phyloP scores from a whole-genome alignment of 306 rosid species.

The Mucuna pruriens region DNA sequence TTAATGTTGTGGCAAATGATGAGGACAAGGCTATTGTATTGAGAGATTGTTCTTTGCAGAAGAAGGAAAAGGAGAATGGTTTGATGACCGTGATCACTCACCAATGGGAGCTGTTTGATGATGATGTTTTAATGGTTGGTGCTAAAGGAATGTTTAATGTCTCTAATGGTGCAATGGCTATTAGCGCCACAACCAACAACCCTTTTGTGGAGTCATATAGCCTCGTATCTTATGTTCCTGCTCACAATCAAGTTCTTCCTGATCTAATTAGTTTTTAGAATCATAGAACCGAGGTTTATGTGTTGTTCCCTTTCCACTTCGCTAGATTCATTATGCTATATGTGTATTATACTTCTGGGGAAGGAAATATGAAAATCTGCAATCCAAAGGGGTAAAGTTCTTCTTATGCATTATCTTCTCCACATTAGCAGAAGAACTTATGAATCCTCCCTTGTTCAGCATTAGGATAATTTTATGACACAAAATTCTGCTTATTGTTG shows the following conservation, averaged over 20 bases:
- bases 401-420: slow-evolving; percentile 11
- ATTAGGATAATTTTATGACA: not conserved
- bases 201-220: slow-evolving; percentile 50
- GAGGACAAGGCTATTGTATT: slow-evolving; percentile 39
- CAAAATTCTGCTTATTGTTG: not conserved
- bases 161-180: slow-evolving; percentile 13
- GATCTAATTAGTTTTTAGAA: slow-evolving; percentile 78
- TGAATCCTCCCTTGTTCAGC: not conserved
- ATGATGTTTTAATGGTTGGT: slow-evolving; percentile 37
- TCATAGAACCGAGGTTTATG: slow-evolving; percentile 3
- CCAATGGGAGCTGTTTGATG: slow-evolving; percentile 84
- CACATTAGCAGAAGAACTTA: not conserved
- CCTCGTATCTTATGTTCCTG: slow-evolving; percentile 35
- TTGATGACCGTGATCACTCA: slow-evolving; percentile 74
- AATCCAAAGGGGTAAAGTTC: not conserved
- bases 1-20: slow-evolving; percentile 2
- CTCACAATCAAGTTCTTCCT: slow-evolving; percentile 55
- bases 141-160: not conserved
- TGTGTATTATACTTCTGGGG: not conserved
- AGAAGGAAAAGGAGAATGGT: slow-evolving; percentile 22
- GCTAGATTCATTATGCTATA: not conserved
- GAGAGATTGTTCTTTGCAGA: not conserved
- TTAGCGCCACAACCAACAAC: slow-evolving; percentile 31
- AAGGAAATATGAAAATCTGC: not conserved
- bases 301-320: slow-evolving; percentile 18